Conservation (phyloP, 106 monocot genomes). For the Dendrobium nobile region DNA sequence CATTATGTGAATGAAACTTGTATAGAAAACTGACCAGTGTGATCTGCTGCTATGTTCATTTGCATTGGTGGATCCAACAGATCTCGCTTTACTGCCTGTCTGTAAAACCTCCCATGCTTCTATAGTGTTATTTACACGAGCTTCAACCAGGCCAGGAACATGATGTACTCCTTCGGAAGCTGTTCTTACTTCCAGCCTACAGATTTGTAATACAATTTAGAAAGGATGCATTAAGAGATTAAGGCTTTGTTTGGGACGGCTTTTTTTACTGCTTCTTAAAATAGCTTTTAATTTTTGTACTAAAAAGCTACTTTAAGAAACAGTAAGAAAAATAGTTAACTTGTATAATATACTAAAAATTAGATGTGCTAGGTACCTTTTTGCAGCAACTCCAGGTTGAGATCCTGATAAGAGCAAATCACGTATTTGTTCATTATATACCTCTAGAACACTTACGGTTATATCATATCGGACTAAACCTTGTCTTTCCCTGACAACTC, state of each 20-base stretch:
- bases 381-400: constrained; percentile 42
- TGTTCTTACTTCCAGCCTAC: constrained; percentile 73
- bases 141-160: constrained; percentile 85
- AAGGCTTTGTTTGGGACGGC: too few relatives aligned
- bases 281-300: too few relatives aligned
- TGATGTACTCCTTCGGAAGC: constrained; percentile 72
- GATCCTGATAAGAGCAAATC: constrained; percentile 62
- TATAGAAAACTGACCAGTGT: constrained; percentile 48
- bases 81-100: constrained; percentile 83
- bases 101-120: constrained; percentile 85
- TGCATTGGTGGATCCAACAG: constrained; percentile 72
- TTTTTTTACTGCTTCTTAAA: too few relatives aligned
- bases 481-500: constrained; percentile 67
- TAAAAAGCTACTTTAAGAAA: too few relatives aligned
- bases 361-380: constrained; percentile 28
- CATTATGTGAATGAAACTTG: neutral
- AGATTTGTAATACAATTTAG: neutral
- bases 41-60: constrained; percentile 96
- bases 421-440: constrained; percentile 90
- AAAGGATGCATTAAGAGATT: too few relatives aligned
- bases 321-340: neutral
- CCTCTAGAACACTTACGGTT: constrained; percentile 74
- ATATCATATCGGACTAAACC: constrained; percentile 54
- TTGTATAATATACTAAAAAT: neutral
- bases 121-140: constrained; percentile 57